Base-by-base conservation (phyloP, 1,284 basidiomycete species). In the Tilletia walkeri region DNA sequence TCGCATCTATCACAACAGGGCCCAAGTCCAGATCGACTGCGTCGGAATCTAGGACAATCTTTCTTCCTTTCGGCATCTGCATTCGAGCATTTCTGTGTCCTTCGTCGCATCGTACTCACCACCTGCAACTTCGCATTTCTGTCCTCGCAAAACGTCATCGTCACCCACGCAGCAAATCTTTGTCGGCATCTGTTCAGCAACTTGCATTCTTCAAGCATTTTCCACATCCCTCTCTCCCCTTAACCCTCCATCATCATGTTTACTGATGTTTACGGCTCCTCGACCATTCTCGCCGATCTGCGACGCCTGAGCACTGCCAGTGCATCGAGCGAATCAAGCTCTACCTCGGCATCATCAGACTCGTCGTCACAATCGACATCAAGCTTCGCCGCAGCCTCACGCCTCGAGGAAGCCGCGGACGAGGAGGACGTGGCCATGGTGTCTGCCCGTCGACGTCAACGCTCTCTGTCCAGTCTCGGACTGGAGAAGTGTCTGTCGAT, bases 241-340 rank as follows among this genome's bases (percentile, higher is more conserved):
- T 14, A 45, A 7, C 41, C 41, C 41, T 45, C 24, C 24, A 45
- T 45, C 41, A 56, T 30, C 54, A 56, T 56, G 54, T 56, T 56
- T 34, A 30, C 54, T 56, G 54, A 56, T 34, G 54, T 56, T 6
- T 56, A 56, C 54, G 54, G 54, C 24, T 56, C 54, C 34, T 56
- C 54, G 34, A 30, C 54, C 34, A 20, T 56, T 20, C 54, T 56
- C 54, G 54, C 54, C 54, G 54, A 56, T 24, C 18, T 56, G 5
- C 54, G 54, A 34, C 54, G 54, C 34, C 24, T 20, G 24, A 56
- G 54, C 20, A 30, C 54, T n/a, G 54, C 20, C 24, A 56, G 54
- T 30, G 34, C 54, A 12, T 24, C 54, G 54, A 56, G 54, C 54
- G 24, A 34, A 12, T 56, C 54, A 6, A 56, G 54, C 54, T 56